Conservation (phyloP, 1,284 basidiomycete species). For the Heterobasidion occidentale region DNA sequence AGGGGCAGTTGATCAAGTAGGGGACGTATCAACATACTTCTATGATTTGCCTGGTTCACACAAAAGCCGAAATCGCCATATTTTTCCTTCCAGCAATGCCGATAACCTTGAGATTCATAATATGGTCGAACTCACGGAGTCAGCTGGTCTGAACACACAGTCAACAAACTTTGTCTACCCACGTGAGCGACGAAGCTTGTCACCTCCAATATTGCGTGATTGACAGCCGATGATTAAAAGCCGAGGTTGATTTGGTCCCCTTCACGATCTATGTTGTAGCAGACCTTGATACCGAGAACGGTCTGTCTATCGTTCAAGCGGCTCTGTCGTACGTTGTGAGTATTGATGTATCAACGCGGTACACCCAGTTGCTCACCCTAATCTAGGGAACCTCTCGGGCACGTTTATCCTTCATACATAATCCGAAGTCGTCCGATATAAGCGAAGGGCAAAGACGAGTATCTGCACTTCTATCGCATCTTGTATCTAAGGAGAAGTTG, state of each 20-base stretch:
- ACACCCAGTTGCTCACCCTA: neutral
- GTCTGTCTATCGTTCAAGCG: slow-evolving; percentile 49
- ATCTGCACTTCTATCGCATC: slow-evolving; percentile 39
- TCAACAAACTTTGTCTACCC: slow-evolving; percentile 56
- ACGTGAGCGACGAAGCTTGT: slow-evolving; percentile 25
- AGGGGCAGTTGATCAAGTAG: slow-evolving; percentile 44
- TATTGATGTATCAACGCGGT: slow-evolving; percentile 5
- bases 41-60: slow-evolving; percentile 80
- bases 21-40: slow-evolving; percentile 67
- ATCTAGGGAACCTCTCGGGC: neutral
- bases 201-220: neutral
- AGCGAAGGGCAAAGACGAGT: slow-evolving; percentile 12
- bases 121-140: slow-evolving; percentile 39
- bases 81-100: slow-evolving; percentile 43
- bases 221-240: slow-evolving; percentile 13
- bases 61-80: slow-evolving; percentile 63
- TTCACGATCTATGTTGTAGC: slow-evolving; percentile 67
- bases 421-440: slow-evolving; percentile 28
- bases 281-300: slow-evolving; percentile 66
- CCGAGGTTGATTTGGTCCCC: slow-evolving; percentile 29
- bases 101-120: slow-evolving; percentile 43
- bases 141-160: slow-evolving; percentile 27
- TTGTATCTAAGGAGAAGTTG: slow-evolving; percentile 32
- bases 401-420: slow-evolving; percentile 55
- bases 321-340: slow-evolving; percentile 61